Percentiles rank a stretch among this genome's conserved stretches.
These are phyloP conservation scores for Chaetomiaceae sp. DNA, from an alignment of 2,329 filamentous ascomycete species.

Conservation along the genomic window DNA sequence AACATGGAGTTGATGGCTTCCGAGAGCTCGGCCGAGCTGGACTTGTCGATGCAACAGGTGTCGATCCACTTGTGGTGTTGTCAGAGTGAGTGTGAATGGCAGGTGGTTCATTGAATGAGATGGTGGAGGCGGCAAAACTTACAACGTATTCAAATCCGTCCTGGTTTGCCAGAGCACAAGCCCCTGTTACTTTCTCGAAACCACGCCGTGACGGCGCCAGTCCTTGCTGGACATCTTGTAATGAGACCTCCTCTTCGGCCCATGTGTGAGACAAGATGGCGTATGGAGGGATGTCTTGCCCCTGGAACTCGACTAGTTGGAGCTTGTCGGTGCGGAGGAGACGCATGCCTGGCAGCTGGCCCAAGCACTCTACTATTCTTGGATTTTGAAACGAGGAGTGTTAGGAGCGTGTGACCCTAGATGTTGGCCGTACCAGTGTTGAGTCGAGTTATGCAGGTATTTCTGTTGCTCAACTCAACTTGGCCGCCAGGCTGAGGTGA, in stretches of 20 bases:
- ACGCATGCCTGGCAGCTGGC: not conserved
- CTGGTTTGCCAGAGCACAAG: not conserved
- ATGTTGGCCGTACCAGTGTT: too few relatives aligned
- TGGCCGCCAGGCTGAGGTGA: too few relatives aligned
- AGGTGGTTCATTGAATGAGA: too few relatives aligned
- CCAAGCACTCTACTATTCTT: too few relatives aligned
- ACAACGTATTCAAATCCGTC: slow-evolving; percentile 20
- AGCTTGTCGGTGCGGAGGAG: slow-evolving; percentile 9
- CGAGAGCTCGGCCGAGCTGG: slow-evolving; percentile 26
- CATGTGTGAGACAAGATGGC: slow-evolving; percentile 25
- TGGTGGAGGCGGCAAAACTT: not conserved
- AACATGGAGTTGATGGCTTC: slow-evolving; percentile 26
- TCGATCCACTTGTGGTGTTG: slow-evolving; percentile 22
- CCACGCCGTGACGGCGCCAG: not conserved
- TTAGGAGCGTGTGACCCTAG: too few relatives aligned
- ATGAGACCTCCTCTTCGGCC: slow-evolving; percentile 14
- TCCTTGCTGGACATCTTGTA: slow-evolving; percentile 15
- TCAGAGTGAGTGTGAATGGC: not conserved
- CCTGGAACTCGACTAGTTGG: slow-evolving; percentile 4
- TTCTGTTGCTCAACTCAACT: too few relatives aligned
- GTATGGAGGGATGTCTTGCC: slow-evolving; percentile 15
- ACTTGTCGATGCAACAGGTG: slow-evolving; percentile 29
- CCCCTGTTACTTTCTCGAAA: slow-evolving; percentile 4
- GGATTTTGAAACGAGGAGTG: too few relatives aligned
- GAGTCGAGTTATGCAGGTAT: too few relatives aligned